Conservation (phyloP, 2,329 filamentous ascomycete species). For the Stagonosporopsis rhizophila region DNA sequence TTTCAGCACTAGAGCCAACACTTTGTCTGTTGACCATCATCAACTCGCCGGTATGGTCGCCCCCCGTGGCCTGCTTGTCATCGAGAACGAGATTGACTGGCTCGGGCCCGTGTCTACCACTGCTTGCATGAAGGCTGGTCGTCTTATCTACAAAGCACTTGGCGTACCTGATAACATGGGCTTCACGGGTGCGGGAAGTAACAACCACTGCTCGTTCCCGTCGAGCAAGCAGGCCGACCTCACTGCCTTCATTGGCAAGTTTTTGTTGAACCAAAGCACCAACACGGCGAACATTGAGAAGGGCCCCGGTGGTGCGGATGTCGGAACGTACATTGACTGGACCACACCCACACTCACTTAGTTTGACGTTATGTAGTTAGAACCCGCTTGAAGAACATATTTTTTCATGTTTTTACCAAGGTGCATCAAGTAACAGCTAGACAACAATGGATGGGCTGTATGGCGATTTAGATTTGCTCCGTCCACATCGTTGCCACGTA, state of each 20-base stretch:
- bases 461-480: too few species aligned
- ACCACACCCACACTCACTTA: constrained; percentile 45
- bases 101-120: constrained; percentile 64
- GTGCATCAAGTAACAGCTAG: neutral
- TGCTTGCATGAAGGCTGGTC: constrained; percentile 64
- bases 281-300: constrained; percentile 46
- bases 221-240: constrained; percentile 60
- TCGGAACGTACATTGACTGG: constrained; percentile 48
- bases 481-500: too few species aligned
- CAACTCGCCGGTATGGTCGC: constrained; percentile 64
- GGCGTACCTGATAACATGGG: constrained; percentile 64
- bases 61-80: constrained; percentile 62
- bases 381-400: neutral
- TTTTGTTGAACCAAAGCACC: constrained; percentile 45
- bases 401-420: neutral
- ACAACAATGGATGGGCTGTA: neutral
- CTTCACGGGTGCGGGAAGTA: constrained; percentile 62
- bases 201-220: constrained; percentile 65
- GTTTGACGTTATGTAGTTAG: neutral
- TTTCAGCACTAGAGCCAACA: constrained; percentile 56
- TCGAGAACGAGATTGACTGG: constrained; percentile 67
- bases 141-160: constrained; percentile 62
- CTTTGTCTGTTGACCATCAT: constrained; percentile 65
- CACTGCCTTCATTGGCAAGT: constrained; percentile 63
- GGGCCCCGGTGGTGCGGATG: constrained; percentile 40